Conservation (phyloP, 2,329 filamentous ascomycete genomes). For the Cytospora chrysosperma region DNA sequence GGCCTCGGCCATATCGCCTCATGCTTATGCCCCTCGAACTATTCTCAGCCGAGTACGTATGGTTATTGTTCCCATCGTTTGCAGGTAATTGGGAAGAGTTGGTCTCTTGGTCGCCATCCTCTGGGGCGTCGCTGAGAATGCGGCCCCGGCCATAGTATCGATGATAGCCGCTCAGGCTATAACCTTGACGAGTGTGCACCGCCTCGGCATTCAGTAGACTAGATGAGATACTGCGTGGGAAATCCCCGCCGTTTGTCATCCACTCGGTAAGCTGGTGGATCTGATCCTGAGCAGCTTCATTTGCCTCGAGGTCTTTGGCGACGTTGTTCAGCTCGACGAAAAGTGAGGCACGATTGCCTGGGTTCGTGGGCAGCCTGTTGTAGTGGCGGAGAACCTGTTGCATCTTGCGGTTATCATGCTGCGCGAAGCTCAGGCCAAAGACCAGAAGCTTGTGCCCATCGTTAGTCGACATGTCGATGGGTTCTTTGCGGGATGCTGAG, state of each 20-base stretch:
- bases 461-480: conserved; percentile 16
- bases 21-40: not conserved
- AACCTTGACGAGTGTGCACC: not conserved
- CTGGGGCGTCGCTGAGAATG: not conserved
- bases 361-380: conserved; percentile 11
- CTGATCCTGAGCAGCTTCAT: not conserved
- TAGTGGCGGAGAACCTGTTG: conserved; percentile 22
- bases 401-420: conserved; percentile 23
- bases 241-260: conserved; percentile 20
- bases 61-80: not conserved
- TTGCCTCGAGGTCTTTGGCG: conserved; percentile 12
- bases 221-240: not conserved
- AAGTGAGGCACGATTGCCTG: conserved; percentile 12
- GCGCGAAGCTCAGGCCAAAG: conserved; percentile 20
- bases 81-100: not conserved
- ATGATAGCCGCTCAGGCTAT: not conserved
- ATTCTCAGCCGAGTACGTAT: not conserved
- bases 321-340: conserved; percentile 22
- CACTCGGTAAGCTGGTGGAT: conserved; percentile 14
- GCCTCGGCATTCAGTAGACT: not conserved
- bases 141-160: conserved; percentile 4
- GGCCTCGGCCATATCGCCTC: conserved; percentile 1
- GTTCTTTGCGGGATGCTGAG: too few relatives aligned
- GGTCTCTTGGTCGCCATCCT: too few relatives aligned
- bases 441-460: conserved; percentile 22